Evolutionary conservation across 106 monocot genomes (phyloP).

Genomic region (Ottelia alismoides): DNA sequence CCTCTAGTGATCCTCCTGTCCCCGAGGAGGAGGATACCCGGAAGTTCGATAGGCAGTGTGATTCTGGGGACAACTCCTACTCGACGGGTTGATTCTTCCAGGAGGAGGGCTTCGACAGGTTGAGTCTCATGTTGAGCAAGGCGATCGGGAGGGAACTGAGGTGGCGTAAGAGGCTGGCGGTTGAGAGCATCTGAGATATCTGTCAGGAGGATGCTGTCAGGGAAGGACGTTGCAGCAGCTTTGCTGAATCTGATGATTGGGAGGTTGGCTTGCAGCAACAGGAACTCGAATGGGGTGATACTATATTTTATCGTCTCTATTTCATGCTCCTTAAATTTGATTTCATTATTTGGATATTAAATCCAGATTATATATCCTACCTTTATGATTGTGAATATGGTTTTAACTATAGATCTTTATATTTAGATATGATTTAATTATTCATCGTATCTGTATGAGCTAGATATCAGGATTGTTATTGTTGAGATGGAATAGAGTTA

Average conservation of each 20-base stretch:
- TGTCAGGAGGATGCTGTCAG: conserved; percentile 55
- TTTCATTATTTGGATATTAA: too few relatives aligned
- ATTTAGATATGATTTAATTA: too few relatives aligned
- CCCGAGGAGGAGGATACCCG: conserved; percentile 25
- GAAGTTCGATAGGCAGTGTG: conserved; percentile 4
- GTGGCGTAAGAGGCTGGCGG: conserved; percentile 30
- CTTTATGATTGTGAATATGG: too few relatives aligned
- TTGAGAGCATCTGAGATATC: conserved; percentile 74
- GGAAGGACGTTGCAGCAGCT: conserved; percentile 69
- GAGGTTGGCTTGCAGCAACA: conserved; percentile 74
- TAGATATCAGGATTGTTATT: too few relatives aligned
- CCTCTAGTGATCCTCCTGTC: too few relatives aligned
- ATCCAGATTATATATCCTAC: too few relatives aligned
- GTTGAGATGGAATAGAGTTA: too few relatives aligned
- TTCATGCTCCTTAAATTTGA: too few relatives aligned
- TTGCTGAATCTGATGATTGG: conserved; percentile 73
- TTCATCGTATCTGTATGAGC: too few relatives aligned
- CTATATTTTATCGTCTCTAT: too few relatives aligned
- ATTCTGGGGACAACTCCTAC: conserved; percentile 12
- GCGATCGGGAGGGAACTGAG: conserved; percentile 37
- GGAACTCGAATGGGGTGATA: conserved; percentile 72
- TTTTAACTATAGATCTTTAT: too few relatives aligned
- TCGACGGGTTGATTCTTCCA: background rate
- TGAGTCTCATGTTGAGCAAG: conserved; percentile 14
- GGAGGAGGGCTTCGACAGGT: conserved; percentile 2